Evolutionary conservation across 1,284 basidiomycete species (phyloP), one percentile per base, ranked within the genome.

Genomic region (Puccinia polysora): DNA sequence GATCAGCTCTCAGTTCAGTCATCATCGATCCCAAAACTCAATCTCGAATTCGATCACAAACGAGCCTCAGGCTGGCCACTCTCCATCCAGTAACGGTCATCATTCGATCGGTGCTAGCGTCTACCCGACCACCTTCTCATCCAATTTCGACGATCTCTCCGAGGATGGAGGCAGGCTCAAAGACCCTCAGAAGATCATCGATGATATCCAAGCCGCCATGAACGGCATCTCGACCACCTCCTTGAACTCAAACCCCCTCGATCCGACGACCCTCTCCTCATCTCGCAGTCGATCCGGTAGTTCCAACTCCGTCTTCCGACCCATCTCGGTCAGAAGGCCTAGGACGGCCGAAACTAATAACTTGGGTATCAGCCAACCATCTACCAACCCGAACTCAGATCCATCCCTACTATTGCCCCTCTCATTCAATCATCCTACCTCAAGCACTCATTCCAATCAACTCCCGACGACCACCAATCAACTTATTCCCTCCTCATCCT

Each of bases 191-290:
- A 43, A 38, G 28, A 69, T 69, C 32, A 69, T 69, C 40, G 32
- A 50, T 34, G 67, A 69, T 34, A 69, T 69, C 28, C 56, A 69
- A 34, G 56, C 67, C 1, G 67, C 67, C 32, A 69, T 69, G 43
- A 69, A 60, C 36, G 67, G 67, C 0, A 52, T 36, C 32, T 40
- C 32, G 25, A 47, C 60, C 1, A 55, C 38, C 25, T 38, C 7
- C n/a, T 32, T 49, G 38, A 65, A 53, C 18, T 36, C 49, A 3
- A 53, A 52, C 34, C 10, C 12, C 32, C 63, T 30, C n/a, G 32
- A 59, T 40, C 4, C 8, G 23, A 38, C 23, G 5, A 18, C 43
- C 8, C 12, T n/a, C n/a, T n/a, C 3, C 25, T n/a, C 28, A 14
- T 47, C 47, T 45, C 30, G 38, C 18, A 30, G 20, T 50, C 36